Percentiles rank a stretch among this genome's conserved stretches.
Evolutionary conservation across 2,329 filamentous ascomycete species (phyloP).

Genomic region (Stagonosporopsis tanaceti): DNA sequence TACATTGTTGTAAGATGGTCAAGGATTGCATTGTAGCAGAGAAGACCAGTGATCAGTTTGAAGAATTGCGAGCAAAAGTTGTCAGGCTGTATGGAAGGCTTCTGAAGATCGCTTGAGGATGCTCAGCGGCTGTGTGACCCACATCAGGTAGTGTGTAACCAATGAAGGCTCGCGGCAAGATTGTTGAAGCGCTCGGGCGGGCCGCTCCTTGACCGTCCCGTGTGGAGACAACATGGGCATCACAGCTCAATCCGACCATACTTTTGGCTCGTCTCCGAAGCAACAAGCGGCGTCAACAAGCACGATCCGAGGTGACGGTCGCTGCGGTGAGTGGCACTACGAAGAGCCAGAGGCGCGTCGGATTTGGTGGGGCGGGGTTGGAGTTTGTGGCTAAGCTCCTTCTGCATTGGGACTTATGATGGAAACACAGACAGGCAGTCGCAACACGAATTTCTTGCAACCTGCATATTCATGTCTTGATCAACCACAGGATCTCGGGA

Average conservation of each 20-base stretch:
- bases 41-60: background rate
- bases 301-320: background rate
- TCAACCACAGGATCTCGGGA: background rate
- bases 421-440: background rate
- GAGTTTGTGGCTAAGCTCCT: background rate
- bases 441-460: background rate
- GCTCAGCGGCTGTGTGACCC: background rate
- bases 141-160: background rate
- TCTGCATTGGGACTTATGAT: background rate
- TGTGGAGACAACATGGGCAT: background rate
- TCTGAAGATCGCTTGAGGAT: background rate
- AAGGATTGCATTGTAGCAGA: background rate
- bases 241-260: background rate
- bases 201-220: background rate
- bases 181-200: background rate
- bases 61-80: background rate
- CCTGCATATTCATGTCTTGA: background rate
- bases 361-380: background rate
- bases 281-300: too few species aligned
- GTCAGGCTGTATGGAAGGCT: background rate
- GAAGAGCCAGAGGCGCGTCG: background rate
- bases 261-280: background rate
- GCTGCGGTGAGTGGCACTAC: background rate
- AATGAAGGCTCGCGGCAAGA: background rate
- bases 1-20: background rate